Base-by-base conservation (phyloP, 441 rosid species). In the Populus hybrid region DNA sequence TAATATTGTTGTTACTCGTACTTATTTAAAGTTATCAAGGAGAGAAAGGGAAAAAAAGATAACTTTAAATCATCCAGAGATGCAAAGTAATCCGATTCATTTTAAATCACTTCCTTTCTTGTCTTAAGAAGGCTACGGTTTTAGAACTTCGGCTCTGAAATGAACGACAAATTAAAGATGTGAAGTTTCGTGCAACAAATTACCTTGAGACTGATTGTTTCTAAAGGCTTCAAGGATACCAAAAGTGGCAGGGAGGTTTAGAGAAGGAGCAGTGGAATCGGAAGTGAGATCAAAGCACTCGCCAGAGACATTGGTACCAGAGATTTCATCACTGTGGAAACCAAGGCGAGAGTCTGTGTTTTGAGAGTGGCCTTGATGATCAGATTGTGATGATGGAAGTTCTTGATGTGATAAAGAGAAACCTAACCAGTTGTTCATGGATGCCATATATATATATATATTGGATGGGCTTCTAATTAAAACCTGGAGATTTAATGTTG, bases 391-490 rank as follows among this genome's bases (percentile, higher is more conserved):
- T 67, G 87, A 73, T 26, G 89, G 85, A 36, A 78, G 83, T 70
- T 86, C 84, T 8, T 87, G 91, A 32, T 92, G 88, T 66, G 95
- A 93, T 69, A 90, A 91, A 75, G 97, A 90, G 82, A 90, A 95
- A 6, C 90, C 96, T 80, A 95, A 74, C 97, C 93, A 93, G 86
- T 87, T 90, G 73, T 89, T 89, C 95, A 88, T 89, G 59, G 87
- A 80, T 38, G 77, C 71, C 83, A 79, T 78, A 24, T 61, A 10
- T 7, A 16, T 4, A 61, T 11, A 8, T 10, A 3, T 24, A 28
- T 9, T 8, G 12, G 23, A 23, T 38, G 23, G 50, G 23, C 20
- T 4, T 8, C 6, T 20, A 76, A 21, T 59, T n/a, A 61, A 46
- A n/a, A 6, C 10, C 16, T 34, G n/a, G 50, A 34, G 26, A 50